A percentile compares a stretch with the other conserved stretches of the same genome.
Conservation (phyloP, 2,329 filamentous ascomycete genomes). For the Fusarium graminum region DNA sequence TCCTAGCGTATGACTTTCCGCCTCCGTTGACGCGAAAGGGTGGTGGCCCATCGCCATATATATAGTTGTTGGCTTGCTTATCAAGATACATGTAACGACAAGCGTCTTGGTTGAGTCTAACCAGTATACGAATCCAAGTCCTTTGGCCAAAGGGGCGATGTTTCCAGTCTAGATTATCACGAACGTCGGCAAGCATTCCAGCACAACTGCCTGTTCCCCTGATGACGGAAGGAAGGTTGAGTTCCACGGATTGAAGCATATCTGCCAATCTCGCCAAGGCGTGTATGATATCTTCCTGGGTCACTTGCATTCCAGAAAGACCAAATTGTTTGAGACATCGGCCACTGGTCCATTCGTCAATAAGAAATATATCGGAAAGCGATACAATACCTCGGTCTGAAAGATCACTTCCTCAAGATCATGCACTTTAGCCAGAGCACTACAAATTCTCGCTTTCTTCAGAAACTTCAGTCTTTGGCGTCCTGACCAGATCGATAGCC, state of each 20-base stretch:
- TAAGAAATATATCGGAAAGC: not conserved
- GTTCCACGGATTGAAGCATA: not conserved
- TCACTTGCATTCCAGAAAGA: slow-evolving; percentile 4
- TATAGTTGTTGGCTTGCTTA: slow-evolving; percentile 13
- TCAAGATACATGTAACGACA: slow-evolving; percentile 9
- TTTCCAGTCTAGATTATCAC: not conserved
- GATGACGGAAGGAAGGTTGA: not conserved
- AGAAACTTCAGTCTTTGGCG: not conserved
- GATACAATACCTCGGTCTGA: not conserved
- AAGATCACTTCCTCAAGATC: not conserved
- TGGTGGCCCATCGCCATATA: slow-evolving; percentile 3
- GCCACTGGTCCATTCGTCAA: too few species aligned
- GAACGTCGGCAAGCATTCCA: not conserved
- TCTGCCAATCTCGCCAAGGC: not conserved
- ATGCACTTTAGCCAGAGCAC: not conserved
- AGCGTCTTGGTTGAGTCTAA: not conserved
- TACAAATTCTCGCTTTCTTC: not conserved
- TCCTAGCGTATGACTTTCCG: not conserved
- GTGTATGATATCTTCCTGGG: not conserved
- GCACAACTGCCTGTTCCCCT: not conserved
- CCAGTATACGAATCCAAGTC: not conserved
- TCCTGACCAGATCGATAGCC: not conserved
- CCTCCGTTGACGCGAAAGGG: not conserved
- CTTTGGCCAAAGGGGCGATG: not conserved
- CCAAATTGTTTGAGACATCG: slow-evolving; percentile 4